Percentiles rank a stretch among this genome's conserved stretches.
These are phyloP conservation scores for Cladophialophora bantiana DNA, from an alignment of 2,329 filamentous ascomycete genomes.

Conservation along the genomic window DNA sequence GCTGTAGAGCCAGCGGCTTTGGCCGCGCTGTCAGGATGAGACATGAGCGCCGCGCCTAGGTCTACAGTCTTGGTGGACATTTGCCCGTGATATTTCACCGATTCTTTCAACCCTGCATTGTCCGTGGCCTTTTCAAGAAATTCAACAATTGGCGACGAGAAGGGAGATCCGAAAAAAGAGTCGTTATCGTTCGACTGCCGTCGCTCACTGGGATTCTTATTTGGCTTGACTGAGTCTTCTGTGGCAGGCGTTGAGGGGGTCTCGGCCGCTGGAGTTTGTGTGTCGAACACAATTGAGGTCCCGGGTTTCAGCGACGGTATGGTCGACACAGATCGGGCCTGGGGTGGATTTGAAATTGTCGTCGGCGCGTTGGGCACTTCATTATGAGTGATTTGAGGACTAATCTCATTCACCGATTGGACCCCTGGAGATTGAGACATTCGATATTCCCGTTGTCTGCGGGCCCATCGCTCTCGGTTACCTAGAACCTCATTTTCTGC, in stretches of 20 bases:
- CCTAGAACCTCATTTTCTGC: constrained; percentile 34
- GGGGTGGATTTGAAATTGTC: constrained; percentile 22
- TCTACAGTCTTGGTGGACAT: not conserved
- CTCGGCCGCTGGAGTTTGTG: constrained; percentile 16
- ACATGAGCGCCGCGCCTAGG: not conserved
- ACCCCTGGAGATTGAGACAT: constrained; percentile 25
- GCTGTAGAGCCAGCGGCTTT: not conserved
- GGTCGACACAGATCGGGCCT: constrained; percentile 10
- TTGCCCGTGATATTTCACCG: not conserved
- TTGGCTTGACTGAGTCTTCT: constrained; percentile 8
- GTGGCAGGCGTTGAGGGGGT: constrained; percentile 22
- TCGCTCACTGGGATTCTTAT: constrained; percentile 2
- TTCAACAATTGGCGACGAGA: constrained; percentile 31
- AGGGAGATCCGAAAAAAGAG: constrained; percentile 30
- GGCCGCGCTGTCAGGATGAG: not conserved
- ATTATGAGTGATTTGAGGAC: constrained; percentile 6
- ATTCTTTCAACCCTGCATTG: constrained; percentile 26
- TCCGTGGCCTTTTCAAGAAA: constrained; percentile 31
- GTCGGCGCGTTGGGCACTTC: constrained; percentile 11
- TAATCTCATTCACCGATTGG: constrained; percentile 22
- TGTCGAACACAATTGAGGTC: constrained; percentile 7
- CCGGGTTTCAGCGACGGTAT: constrained; percentile 2
- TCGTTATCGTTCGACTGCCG: constrained; percentile 14
- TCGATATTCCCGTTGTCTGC: constrained; percentile 31
- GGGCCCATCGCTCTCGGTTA: constrained; percentile 29